Percentiles rank a stretch among this genome's conserved stretches.
phyloP scores from a whole-genome alignment of 257 asterid genomes.

The Nicotiana otophora region DNA sequence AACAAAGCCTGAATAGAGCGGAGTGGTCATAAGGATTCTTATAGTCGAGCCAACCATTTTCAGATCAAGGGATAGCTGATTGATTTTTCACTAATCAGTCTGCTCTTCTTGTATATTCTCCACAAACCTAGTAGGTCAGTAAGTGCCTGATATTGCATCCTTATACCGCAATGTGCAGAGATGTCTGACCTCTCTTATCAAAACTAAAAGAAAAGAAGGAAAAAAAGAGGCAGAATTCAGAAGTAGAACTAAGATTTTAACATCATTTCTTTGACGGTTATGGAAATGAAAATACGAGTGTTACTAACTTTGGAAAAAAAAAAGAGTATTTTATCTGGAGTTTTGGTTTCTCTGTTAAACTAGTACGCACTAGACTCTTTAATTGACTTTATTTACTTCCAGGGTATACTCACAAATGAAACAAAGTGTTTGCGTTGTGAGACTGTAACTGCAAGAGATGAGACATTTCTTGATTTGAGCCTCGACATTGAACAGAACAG shows the following conservation, averaged over 20 bases:
- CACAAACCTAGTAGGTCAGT: background rate
- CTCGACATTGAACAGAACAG: conserved; percentile 93
- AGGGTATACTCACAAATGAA: conserved; percentile 91
- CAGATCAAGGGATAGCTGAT: background rate
- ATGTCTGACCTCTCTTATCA: background rate
- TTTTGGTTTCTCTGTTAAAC: background rate
- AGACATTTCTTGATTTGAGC: conserved; percentile 82
- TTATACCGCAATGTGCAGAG: background rate
- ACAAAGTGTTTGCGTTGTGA: conserved; percentile 83
- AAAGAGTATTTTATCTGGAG: background rate
- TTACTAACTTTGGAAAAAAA: no score
- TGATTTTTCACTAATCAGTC: background rate
- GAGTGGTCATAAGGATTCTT: background rate
- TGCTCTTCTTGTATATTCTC: background rate
- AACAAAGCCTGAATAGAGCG: background rate
- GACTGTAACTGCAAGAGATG: conserved; percentile 94
- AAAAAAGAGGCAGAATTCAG: background rate
- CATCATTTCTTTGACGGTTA: background rate
- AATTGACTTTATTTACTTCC: conserved; percentile 16
- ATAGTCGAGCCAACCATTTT: background rate
- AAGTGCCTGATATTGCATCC: background rate
- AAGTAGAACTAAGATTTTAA: background rate
- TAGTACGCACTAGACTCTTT: background rate
- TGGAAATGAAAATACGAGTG: background rate
- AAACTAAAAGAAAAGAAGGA: background rate